Percentiles rank a stretch among this genome's conserved stretches.
These are phyloP conservation scores for Oehlia diaphana DNA, from an alignment of 192 early-diverging fungal genomes.

Conservation along the genomic window DNA sequence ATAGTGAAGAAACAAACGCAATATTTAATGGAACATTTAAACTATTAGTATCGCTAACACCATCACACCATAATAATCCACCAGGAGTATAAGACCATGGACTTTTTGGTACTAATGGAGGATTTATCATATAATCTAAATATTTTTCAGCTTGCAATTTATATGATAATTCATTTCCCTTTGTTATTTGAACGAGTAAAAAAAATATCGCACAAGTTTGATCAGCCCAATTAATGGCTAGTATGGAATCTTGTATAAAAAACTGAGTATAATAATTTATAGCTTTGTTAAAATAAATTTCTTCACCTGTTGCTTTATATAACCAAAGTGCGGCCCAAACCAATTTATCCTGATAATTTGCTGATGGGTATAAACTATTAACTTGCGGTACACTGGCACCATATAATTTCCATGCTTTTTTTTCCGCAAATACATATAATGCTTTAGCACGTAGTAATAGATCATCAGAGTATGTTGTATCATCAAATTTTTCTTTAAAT, in stretches of 20 bases:
- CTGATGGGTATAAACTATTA: conserved; percentile 42
- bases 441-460: conserved; percentile 44
- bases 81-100: conserved; percentile 44
- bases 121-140: conserved; percentile 40
- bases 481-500: conserved; percentile 48
- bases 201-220: conserved; percentile 49
- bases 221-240: conserved; percentile 56
- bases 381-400: conserved; percentile 38
- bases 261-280: conserved; percentile 40
- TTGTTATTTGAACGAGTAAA: conserved; percentile 42
- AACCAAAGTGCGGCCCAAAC: conserved; percentile 62
- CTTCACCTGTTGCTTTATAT: conserved; percentile 48
- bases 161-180: conserved; percentile 35
- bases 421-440: conserved; percentile 52
- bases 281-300: conserved; percentile 48
- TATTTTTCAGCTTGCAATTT: conserved; percentile 33
- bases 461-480: conserved; percentile 43
- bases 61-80: conserved; percentile 43
- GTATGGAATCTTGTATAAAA: neutral
- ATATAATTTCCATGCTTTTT: conserved; percentile 44
- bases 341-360: conserved; percentile 45
- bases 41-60: conserved; percentile 31
- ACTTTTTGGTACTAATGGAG: neutral
- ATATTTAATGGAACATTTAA: conserved; percentile 37
- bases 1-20: conserved; percentile 36